Conservation (phyloP, 768 basidiomycete species). For the Boletus subcaerulescens region DNA sequence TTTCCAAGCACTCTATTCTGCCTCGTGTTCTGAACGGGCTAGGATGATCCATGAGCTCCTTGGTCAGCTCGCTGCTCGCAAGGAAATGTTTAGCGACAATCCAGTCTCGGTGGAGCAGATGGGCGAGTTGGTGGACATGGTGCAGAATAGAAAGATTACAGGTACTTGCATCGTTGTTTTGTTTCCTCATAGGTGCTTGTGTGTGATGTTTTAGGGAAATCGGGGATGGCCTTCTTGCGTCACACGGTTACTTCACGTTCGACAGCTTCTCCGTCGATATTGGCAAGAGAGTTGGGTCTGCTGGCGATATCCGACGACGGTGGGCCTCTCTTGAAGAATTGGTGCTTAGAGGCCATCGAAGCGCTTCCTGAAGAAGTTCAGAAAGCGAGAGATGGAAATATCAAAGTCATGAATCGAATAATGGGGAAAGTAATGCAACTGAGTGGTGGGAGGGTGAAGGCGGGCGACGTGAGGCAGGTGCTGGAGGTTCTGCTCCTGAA, state of each 20-base stretch:
- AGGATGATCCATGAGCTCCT: conserved; percentile 91
- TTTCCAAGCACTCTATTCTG: not conserved
- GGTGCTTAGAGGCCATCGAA: conserved; percentile 65
- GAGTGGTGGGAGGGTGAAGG: conserved; percentile 77
- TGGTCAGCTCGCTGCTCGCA: conserved; percentile 65
- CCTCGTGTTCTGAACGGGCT: not conserved
- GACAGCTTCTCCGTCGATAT: conserved; percentile 35
- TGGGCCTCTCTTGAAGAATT: conserved; percentile 40
- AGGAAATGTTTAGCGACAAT: conserved; percentile 55
- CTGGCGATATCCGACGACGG: conserved; percentile 37
- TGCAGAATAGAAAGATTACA: conserved; percentile 64
- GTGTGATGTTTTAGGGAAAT: conserved; percentile 52
- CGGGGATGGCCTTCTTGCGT: conserved; percentile 74
- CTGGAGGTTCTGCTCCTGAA: conserved; percentile 45
- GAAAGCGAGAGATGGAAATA: conserved; percentile 64
- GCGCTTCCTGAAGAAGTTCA: conserved; percentile 65
- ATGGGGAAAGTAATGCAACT: conserved; percentile 67
- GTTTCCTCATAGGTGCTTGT: not conserved
- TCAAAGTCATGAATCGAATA: conserved; percentile 61
- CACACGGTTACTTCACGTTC: conserved; percentile 54
- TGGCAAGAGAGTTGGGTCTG: conserved; percentile 52
- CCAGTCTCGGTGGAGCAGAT: conserved; percentile 61
- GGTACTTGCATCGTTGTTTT: conserved; percentile 38
- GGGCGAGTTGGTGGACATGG: conserved; percentile 74
- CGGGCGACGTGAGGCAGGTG: conserved; percentile 49